Base-by-base conservation (phyloP, 192 early-diverging fungal species). In the Linnemannia exigua region DNA sequence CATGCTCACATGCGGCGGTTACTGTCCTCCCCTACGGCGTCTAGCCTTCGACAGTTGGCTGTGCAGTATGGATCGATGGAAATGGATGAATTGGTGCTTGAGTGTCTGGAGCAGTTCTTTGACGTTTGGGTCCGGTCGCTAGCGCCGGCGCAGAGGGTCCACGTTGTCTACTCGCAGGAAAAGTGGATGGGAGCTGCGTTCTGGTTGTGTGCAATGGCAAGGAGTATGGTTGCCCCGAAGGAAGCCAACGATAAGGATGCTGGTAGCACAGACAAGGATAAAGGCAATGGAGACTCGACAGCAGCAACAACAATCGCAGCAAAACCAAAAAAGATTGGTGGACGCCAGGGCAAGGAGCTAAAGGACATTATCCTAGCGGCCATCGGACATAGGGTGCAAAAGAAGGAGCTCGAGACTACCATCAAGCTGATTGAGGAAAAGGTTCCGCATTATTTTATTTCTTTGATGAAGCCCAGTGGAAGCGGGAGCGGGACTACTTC, bases 131-230 rank as follows among this genome's bases (percentile, higher is more conserved):
- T 80, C 15, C 69, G 48, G 3, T 52, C 84, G 0, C 50, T 86
- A 5, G 22, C 75, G n/a, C 84, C 84, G 7, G 84, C 84, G 12
- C 84, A 86, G 63, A 74, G 77, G 5, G 36, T 52, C 0, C 78
- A 86, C 44, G 70, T 86, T 15, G 73, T 74, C 7, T 80, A 80
- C n/a, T 72, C 84, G 69, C 75, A 80, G 14, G 63, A 75, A 2
- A 86, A 86, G 25, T 86, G 84, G 84, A 51, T 86, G 19, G 84
- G 78, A 2, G 77, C 84, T 0, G 74, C 74, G 12, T 86, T 86
- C 33, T 86, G 84, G 84, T 33, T 86, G 41, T 86, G 84, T 74
- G 84, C 84, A 1, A 79, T 86, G 75, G 84, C 84, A 0, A 69
- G 78, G 16, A 47, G 20, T 44, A 86, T 80, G 84, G 63, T 44